Percentiles rank a stretch among this genome's conserved stretches.
These are phyloP conservation scores for Aspergillus indologenus DNA, from an alignment of 495 filamentous ascomycete species.

Conservation along the genomic window DNA sequence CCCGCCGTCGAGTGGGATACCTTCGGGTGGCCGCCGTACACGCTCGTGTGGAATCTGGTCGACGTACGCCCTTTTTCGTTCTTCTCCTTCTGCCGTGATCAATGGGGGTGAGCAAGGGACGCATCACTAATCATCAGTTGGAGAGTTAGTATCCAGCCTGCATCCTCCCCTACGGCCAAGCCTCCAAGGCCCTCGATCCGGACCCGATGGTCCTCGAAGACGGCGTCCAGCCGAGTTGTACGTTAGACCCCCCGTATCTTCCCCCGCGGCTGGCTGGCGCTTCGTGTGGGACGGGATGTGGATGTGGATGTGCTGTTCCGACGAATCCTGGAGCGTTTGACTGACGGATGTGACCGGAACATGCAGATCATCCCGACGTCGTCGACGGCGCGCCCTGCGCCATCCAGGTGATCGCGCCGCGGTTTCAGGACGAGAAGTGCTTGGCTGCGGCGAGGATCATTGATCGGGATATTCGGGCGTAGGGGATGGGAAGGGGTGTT, in stretches of 20 bases:
- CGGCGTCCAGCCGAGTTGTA: conserved; percentile 36
- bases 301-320: too few species aligned
- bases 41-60: conserved; percentile 49
- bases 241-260: conserved; percentile 11
- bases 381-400: conserved; percentile 40
- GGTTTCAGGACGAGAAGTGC: conserved; percentile 45
- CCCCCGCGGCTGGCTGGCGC: too few species aligned
- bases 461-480: conserved; percentile 22
- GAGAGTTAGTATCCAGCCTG: conserved; percentile 36
- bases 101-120: too few species aligned
- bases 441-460: conserved; percentile 35
- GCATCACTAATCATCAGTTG: too few species aligned
- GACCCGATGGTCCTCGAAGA: conserved; percentile 23
- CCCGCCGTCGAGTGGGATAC: conserved; percentile 51
- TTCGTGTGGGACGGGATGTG: too few species aligned
- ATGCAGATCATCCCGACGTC: conserved; percentile 31
- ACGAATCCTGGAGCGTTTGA: too few species aligned
- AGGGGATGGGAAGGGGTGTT: too few species aligned
- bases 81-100: not conserved
- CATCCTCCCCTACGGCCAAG: conserved; percentile 34
- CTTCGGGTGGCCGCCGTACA: conserved; percentile 50
- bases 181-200: conserved; percentile 35
- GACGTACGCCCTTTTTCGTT: conserved; percentile 41
- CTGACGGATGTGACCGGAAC: too few species aligned
- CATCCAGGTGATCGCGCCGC: conserved; percentile 36